Evolutionary conservation across 2,329 filamentous ascomycete species (phyloP).

Genomic region (Aaosphaeria pasadenensis): DNA sequence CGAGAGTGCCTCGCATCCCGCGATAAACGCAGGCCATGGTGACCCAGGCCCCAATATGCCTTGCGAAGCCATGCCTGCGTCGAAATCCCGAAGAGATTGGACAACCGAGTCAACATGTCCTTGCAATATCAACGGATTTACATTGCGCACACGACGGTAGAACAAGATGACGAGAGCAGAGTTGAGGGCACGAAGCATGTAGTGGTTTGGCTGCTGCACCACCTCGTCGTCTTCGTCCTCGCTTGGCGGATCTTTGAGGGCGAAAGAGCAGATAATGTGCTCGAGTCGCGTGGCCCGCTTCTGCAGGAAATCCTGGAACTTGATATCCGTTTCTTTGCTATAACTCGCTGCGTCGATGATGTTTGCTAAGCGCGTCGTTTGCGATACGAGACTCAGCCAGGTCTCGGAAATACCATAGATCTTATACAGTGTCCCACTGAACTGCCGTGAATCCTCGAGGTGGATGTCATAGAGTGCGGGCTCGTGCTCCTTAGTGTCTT

Average conservation of each 20-base stretch:
- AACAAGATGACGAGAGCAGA: conserved; percentile 46
- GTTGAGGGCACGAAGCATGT: conserved; percentile 41
- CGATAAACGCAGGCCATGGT: not conserved
- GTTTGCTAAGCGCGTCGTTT: conserved; percentile 44
- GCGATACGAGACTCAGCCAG: conserved; percentile 44
- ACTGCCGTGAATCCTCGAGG: conserved; percentile 17
- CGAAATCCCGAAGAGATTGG: conserved; percentile 6
- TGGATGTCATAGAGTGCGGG: conserved; percentile 40
- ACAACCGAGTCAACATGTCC: conserved; percentile 26
- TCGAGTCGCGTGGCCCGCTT: conserved; percentile 11
- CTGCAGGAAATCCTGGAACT: conserved; percentile 11
- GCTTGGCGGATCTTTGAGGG: conserved; percentile 3
- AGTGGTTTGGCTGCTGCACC: conserved; percentile 1
- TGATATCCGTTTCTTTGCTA: conserved; percentile 6
- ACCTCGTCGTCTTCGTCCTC: conserved; percentile 1
- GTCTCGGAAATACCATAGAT: conserved; percentile 45
- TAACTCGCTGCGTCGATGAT: conserved; percentile 13
- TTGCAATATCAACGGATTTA: conserved; percentile 42
- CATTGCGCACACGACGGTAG: conserved; percentile 43
- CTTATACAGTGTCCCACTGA: conserved; percentile 36
- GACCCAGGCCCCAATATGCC: conserved; percentile 4
- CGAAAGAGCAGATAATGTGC: conserved; percentile 12
- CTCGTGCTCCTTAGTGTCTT: conserved; percentile 34
- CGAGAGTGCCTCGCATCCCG: not conserved
- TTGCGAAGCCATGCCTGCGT: conserved; percentile 19